Conservation (phyloP, 257 asterid species). For the Solanum chilense region DNA sequence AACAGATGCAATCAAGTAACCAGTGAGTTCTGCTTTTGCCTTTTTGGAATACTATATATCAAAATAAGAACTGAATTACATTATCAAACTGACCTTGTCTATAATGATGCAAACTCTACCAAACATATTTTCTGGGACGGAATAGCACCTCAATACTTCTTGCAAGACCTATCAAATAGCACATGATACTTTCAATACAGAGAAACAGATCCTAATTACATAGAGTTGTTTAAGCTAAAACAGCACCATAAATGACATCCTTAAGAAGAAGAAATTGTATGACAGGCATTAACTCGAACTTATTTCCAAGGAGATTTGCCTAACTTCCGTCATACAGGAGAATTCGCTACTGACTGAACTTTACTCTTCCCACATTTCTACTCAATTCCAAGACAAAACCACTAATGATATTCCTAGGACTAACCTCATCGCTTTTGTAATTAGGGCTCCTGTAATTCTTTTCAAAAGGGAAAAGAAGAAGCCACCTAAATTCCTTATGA, state of each 20-base stretch:
- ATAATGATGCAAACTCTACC: conserved; percentile 80
- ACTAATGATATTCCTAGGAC: neutral
- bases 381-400: neutral
- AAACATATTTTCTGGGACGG: conserved; percentile 67
- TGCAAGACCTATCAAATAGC: conserved; percentile 67
- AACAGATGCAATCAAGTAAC: neutral
- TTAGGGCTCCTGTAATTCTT: neutral
- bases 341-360: neutral
- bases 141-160: conserved; percentile 71
- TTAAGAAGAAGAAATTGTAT: neutral
- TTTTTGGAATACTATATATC: neutral
- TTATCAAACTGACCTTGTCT: conserved; percentile 67
- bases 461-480: neutral
- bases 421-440: neutral
- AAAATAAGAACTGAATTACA: neutral
- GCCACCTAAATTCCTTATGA: neutral
- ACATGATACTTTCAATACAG: neutral
- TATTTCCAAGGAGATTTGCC: neutral
- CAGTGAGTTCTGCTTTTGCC: neutral
- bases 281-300: neutral
- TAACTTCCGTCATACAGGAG: neutral
- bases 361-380: neutral
- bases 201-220: neutral
- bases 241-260: neutral
- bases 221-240: neutral